Evolutionary conservation across 768 basidiomycete species (phyloP), one percentile per base, ranked within the genome.

Genomic region (Trametes gibbosa): DNA sequence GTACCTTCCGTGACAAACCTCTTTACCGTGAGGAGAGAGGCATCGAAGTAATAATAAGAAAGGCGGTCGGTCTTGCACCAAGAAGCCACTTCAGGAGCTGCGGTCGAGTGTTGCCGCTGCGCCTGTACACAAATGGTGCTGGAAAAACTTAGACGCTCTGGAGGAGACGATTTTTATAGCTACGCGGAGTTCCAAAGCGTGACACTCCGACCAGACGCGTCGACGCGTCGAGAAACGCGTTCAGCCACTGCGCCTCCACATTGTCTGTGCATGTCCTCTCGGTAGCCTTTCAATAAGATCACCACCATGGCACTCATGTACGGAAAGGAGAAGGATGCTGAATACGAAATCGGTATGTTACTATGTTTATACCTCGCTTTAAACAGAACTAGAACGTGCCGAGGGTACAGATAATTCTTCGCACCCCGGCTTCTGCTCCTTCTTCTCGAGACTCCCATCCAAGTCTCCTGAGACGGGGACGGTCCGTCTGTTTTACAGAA

Each of bases 401-500:
- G 8, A 6, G 16, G 13, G 47, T 40, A 48, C 45, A 66, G 90
- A 89, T 64, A 84, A 85, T 59, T 75, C 78, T 14, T 80, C 82
- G n/a, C 90, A 92, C 70, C 84, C 86, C 6, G 89, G 89, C 0
- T 96, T 97, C 69, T 82, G 89, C 66, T 72, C 81, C 0, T 91
- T 89, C 74, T 90, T 87, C 68, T 68, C 71, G 9, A 80, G 76
- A 42, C 76, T 92, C 5, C 83, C 83, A 0, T 68, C 76, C 48
- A 90, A 88, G 63, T 85, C 87, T 0, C 87, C 89, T 5, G 85
- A 86, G 54, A 81, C 68, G 0, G 96, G 95, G 21, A 89, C 89
- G 7, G 77, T 98, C 50, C 85, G 97, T 13, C 84, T 99, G 16
- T 98, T 98, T 71, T 84, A 87, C 67, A 86, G 94, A 24, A 81